Evolutionary conservation across 1,139 yeast genomes (phyloP), one percentile per base, ranked within the genome.

Genomic region (Scheffersomyces illinoinensis): DNA sequence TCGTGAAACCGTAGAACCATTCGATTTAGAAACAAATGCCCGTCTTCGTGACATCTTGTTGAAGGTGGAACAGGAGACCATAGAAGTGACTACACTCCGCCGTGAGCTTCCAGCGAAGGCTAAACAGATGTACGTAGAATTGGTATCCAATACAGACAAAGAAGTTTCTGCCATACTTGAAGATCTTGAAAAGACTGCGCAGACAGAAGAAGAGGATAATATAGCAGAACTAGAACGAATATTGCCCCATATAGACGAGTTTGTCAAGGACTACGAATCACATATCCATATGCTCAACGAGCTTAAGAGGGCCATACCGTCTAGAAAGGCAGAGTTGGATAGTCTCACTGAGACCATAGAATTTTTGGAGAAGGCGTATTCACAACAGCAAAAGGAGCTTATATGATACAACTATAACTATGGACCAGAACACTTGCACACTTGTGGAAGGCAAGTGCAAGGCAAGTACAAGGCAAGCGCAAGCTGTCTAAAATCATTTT

Each of bases 11-110:
- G 79, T 84, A 18, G 92, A 87, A 66, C 90, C 91, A 0, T 88
- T 87, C 70, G 91, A 89, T 68, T 73, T 83, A 52, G 84, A 81
- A 12, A 69, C 87, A 59, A 87, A 88, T 67, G 84, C 83, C 58
- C 70, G 77, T 57, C 79, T 89, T 47, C 74, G 91, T 54, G 77
- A 78, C 54, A 67, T 84, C 50, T 80, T 88, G 61, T 79, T 79
- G 56, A 78, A 79, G 53, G 86, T 88, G 59, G 93, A 89, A 62
- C 81, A 78, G 54, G 85, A 84, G 61, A 84, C 90, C 0, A 79
- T 84, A 1, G 79, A 76, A 57, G 80, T 86, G 33, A 81, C 90
- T 0, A 73, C 75, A 48, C 70, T 86, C 57, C 73, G 92, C 54
- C 75, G 85, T 55, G 78, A 77, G n/a, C 74, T 83, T n/a, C 92